Conservation (phyloP, 805 yeast species). For the Schwanniomyces sp. region DNA sequence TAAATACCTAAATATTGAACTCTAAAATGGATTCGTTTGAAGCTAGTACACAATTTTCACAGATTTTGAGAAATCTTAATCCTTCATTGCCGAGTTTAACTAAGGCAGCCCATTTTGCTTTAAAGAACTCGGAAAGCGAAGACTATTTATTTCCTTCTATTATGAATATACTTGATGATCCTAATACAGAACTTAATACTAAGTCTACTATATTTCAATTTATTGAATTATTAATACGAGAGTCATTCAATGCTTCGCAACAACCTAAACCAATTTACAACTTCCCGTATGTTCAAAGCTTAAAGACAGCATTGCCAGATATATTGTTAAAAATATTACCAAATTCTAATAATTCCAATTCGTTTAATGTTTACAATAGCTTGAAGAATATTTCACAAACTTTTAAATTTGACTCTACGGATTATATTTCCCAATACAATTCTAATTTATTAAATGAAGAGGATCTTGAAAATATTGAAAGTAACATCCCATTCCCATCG, state of each 20-base stretch:
- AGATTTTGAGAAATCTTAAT: slow-evolving; percentile 60
- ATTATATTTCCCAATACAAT: slow-evolving; percentile 26
- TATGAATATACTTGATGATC: slow-evolving; percentile 54
- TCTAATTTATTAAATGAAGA: slow-evolving; percentile 30
- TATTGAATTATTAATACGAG: slow-evolving; percentile 57
- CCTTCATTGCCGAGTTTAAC: slow-evolving; percentile 58
- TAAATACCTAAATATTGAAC: neutral
- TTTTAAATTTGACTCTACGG: slow-evolving; percentile 28
- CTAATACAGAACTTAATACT: slow-evolving; percentile 52
- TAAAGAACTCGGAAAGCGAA: slow-evolving; percentile 55
- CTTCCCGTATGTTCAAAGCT: slow-evolving; percentile 36
- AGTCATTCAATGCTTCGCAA: slow-evolving; percentile 32
- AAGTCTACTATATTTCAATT: slow-evolving; percentile 69
- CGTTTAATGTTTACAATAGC: slow-evolving; percentile 35
- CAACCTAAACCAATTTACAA: slow-evolving; percentile 34
- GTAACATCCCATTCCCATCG: slow-evolving; percentile 36
- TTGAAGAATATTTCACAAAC: slow-evolving; percentile 37
- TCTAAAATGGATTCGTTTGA: slow-evolving; percentile 81
- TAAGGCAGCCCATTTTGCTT: slow-evolving; percentile 55
- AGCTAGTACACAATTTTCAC: slow-evolving; percentile 73
- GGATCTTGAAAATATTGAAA: slow-evolving; percentile 32
- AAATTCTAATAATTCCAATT: slow-evolving; percentile 32
- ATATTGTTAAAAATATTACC: slow-evolving; percentile 37
- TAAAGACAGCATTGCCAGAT: slow-evolving; percentile 33
- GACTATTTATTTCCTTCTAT: slow-evolving; percentile 72